A percentile compares a stretch with the other conserved stretches of the same genome.
Evolutionary conservation across 2,329 filamentous ascomycete genomes (phyloP).

Genomic region (Lizonia empirigonia): DNA sequence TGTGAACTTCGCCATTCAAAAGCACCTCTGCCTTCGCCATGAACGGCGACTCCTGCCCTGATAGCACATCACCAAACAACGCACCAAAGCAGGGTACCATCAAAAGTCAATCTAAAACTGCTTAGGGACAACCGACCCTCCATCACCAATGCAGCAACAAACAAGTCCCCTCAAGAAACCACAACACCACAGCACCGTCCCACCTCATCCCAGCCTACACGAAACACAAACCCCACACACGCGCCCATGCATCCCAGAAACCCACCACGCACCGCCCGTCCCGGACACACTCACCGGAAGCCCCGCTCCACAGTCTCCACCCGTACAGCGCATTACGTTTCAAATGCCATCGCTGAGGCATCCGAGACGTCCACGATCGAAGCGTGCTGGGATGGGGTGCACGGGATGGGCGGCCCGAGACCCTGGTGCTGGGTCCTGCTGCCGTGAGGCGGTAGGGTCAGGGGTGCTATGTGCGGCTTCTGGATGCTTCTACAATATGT

Average conservation of each 20-base stretch:
- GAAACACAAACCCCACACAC: neutral
- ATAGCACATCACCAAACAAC: no score
- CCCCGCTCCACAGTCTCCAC: neutral
- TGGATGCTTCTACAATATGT: neutral
- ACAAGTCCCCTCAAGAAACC: no score
- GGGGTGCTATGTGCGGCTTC: neutral
- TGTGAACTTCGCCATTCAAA: neutral
- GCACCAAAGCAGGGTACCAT: no score
- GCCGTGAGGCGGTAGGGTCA: neutral
- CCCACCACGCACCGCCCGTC: neutral
- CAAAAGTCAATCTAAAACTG: no score
- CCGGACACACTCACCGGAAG: conserved; percentile 6
- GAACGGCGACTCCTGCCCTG: no score
- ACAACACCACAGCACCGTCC: neutral
- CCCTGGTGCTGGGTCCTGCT: neutral
- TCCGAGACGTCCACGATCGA: no score
- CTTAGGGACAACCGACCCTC: no score
- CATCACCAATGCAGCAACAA: no score
- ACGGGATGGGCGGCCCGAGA: conserved; percentile 2
- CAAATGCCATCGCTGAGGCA: no score
- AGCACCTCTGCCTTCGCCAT: no score
- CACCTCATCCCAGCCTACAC: neutral
- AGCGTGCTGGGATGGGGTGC: no score
- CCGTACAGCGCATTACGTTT: neutral
- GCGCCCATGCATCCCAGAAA: neutral